Evolutionary conservation across 2,329 filamentous ascomycete species (phyloP).

Genomic region (Alternaria infectoria): DNA sequence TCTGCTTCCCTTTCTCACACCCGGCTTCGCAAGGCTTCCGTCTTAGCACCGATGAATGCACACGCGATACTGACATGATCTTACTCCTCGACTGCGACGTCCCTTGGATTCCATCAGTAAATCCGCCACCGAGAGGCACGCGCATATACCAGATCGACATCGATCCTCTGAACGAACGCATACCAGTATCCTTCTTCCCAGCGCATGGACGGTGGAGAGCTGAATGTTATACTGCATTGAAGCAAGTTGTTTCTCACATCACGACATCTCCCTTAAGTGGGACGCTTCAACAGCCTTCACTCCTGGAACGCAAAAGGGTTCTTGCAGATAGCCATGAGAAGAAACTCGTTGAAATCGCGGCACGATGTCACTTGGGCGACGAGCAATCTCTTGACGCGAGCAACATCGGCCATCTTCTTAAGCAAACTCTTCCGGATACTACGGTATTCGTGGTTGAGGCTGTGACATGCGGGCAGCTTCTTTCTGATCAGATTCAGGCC

Average conservation of each 20-base stretch:
- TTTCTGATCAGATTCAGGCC: not conserved
- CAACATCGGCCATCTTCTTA: not conserved
- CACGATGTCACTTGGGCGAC: not conserved
- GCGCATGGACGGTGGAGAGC: not conserved
- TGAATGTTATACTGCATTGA: not conserved
- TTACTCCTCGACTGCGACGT: not conserved
- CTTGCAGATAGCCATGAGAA: not conserved
- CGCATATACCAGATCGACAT: not conserved
- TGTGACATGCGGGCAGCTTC: not conserved
- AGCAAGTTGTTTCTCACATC: not conserved
- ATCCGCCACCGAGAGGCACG: not conserved
- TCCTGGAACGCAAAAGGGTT: not conserved
- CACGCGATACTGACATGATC: not conserved
- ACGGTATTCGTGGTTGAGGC: not conserved
- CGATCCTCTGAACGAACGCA: not conserved
- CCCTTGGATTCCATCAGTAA: not conserved
- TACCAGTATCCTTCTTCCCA: not conserved
- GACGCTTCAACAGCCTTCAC: not conserved
- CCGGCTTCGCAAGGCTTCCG: constrained; percentile 21
- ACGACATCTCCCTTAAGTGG: not conserved
- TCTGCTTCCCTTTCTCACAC: constrained; percentile 9
- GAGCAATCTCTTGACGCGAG: not conserved
- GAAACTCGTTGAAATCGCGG: not conserved
- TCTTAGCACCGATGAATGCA: constrained; percentile 12
- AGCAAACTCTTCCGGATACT: not conserved